A percentile compares a stretch with the other conserved stretches of the same genome.
These are phyloP conservation scores for Pseudogymnoascus destructans DNA, from an alignment of 2,329 filamentous ascomycete species.

Conservation along the genomic window DNA sequence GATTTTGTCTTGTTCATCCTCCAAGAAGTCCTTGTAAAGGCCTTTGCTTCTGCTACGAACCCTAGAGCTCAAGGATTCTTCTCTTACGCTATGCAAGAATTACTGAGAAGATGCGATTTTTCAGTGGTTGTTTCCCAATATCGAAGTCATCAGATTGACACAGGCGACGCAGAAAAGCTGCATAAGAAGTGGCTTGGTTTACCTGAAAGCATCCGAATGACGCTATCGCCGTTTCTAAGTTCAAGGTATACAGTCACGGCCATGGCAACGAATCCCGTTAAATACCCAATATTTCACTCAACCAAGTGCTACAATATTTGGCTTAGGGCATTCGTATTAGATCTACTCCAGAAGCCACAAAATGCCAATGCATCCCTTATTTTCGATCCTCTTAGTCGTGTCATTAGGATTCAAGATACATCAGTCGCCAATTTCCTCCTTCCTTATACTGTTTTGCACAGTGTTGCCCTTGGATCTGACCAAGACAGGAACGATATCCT, in stretches of 20 bases:
- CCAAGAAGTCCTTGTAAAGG: slow-evolving; percentile 76
- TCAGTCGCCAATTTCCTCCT: slow-evolving; percentile 79
- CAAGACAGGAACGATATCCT: slow-evolving; percentile 51
- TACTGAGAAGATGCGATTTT: slow-evolving; percentile 67
- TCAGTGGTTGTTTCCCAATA: slow-evolving; percentile 27
- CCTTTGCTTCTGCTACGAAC: slow-evolving; percentile 83
- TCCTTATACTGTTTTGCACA: slow-evolving; percentile 74
- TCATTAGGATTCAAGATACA: slow-evolving; percentile 75
- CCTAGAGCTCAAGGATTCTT: slow-evolving; percentile 80
- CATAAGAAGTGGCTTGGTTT: slow-evolving; percentile 67
- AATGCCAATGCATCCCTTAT: slow-evolving; percentile 61
- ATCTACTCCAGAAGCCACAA: slow-evolving; percentile 67
- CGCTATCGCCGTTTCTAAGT: slow-evolving; percentile 74
- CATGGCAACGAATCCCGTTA: slow-evolving; percentile 34
- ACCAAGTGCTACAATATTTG: slow-evolving; percentile 63
- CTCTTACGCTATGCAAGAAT: slow-evolving; percentile 87
- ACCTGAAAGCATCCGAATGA: slow-evolving; percentile 64
- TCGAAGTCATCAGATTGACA: slow-evolving; percentile 28
- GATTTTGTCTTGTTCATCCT: slow-evolving; percentile 79
- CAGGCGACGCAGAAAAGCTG: slow-evolving; percentile 41
- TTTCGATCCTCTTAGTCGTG: slow-evolving; percentile 67
- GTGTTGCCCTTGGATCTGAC: slow-evolving; percentile 59
- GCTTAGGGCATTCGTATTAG: slow-evolving; percentile 68
- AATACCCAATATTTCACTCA: slow-evolving; percentile 62
- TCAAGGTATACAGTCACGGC: slow-evolving; percentile 68